Conservation (phyloP, 345 rosid species). For the Brassica cretica region DNA sequence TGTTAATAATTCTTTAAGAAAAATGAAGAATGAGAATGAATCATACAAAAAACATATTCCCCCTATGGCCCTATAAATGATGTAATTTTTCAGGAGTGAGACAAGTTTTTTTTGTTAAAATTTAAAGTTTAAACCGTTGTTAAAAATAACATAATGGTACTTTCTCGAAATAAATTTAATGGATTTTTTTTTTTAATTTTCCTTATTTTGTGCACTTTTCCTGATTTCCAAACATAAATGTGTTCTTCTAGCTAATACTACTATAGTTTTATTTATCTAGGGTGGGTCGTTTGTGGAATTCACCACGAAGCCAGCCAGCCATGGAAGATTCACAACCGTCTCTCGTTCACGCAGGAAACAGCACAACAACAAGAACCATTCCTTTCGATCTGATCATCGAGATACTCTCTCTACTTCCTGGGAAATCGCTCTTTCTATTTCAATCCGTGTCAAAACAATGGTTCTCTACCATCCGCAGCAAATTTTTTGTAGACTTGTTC, state of each 20-base stretch:
- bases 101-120: too few species aligned
- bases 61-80: not conserved
- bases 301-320: not conserved
- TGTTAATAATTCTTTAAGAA: not conserved
- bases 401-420: slow-evolving; percentile 8
- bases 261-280: not conserved
- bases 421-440: not conserved
- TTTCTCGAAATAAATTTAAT: not conserved
- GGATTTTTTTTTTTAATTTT: not conserved
- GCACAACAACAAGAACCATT: not conserved
- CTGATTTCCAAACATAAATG: not conserved
- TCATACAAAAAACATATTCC: not conserved
- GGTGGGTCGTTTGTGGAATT: not conserved
- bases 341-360: not conserved
- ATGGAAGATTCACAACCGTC: slow-evolving; percentile 2
- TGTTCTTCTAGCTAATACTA: too few species aligned
- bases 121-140: not conserved
- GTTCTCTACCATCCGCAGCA: not conserved
- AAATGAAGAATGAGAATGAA: not conserved
- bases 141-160: not conserved
- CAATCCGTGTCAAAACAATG: not conserved
- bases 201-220: not conserved
- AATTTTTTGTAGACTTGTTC: not conserved
- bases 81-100: not conserved
- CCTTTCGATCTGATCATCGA: not conserved